Conservation (phyloP, 2,329 filamentous ascomycete species). For the Aspergillus fischeri region DNA sequence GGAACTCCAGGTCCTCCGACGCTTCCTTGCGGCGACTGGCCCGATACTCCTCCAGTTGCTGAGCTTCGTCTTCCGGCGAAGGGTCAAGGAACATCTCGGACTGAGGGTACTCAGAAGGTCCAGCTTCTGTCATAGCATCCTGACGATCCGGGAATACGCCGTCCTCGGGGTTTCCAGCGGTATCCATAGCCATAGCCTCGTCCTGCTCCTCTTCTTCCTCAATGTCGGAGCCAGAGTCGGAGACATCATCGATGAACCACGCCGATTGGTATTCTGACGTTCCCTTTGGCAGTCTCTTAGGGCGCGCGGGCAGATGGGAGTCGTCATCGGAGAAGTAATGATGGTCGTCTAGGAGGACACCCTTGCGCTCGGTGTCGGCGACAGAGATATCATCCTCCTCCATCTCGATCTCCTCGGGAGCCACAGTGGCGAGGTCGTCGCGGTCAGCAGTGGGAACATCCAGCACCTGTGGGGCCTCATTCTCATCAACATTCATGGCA, state of each 20-base stretch:
- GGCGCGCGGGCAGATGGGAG: conserved; percentile 53
- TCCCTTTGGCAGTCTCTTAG: conserved; percentile 78
- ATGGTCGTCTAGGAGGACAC: conserved; percentile 90
- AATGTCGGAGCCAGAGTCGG: conserved; percentile 79
- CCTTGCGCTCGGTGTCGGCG: conserved; percentile 63
- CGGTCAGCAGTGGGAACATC: conserved; percentile 72
- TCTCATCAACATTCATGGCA: conserved; percentile 66
- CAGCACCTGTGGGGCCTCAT: conserved; percentile 48
- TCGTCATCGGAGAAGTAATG: conserved; percentile 97
- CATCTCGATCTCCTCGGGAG: conserved; percentile 82
- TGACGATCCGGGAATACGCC: conserved; percentile 59
- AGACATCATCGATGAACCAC: conserved; percentile 83
- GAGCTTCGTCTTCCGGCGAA: conserved; percentile 75
- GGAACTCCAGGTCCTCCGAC: conserved; percentile 89
- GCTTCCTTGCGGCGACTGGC: conserved; percentile 73
- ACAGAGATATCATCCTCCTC: conserved; percentile 57
- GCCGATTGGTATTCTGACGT: conserved; percentile 93
- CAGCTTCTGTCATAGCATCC: conserved; percentile 67
- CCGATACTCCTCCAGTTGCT: conserved; percentile 77
- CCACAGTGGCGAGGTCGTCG: conserved; percentile 77
- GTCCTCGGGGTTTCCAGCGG: conserved; percentile 69
- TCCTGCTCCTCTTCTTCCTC: conserved; percentile 64
- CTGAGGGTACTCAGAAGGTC: conserved; percentile 83
- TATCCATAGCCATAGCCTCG: conserved; percentile 50
- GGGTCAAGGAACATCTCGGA: conserved; percentile 86